Base-by-base conservation (phyloP, 768 basidiomycete genomes). In the Mycena rebaudengoi region DNA sequence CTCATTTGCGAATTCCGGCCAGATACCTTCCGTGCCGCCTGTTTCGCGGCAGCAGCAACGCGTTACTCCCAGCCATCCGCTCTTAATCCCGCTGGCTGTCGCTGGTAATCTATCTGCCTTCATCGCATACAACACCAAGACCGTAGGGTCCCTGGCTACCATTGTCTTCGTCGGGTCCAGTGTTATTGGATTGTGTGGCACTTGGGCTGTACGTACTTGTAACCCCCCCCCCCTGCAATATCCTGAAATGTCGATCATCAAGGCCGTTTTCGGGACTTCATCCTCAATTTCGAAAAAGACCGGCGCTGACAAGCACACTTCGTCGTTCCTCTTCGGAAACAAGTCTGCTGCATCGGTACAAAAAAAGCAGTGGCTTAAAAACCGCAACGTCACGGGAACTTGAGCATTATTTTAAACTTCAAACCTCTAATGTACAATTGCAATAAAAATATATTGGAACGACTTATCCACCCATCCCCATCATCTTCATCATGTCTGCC, bases 401-500 rank as follows among this genome's bases (percentile, higher is more conserved):
- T 12, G 54, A 55, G 37, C 21, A 60, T 50, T 66, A 39, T 62
- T 54, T 53, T 61, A 26, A 12, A 64, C 46, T n/a, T n/a, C n/a
- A n/a, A n/a, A n/a, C n/a, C n/a, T n/a, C n/a, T 67, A 63, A 16
- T 53, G 45, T 61, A 63, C 61, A 66, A 33, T 50, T n/a, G 40
- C 29, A 44, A 33, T 60, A 52, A 30, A 53, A 44, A 43, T 54
- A 51, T n/a, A 57, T 48, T 26, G 21, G 32, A 39, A 7, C 21
- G 29, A 23, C 18, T 49, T 51, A 64, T 41, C 86, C 84, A 59
- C 89, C 89, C 90, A 91, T 91, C 8, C 91, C 90, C 91, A 93
- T 92, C 91, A 93, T 91, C 79, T 92, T 92, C 74, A 92, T 81
- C 89, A 94, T 90, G 66, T 94, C 91, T 21, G 79, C 83, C 83